Evolutionary conservation across 179 eudicot species (phyloP).

Genomic region (Actinidia polygama): DNA sequence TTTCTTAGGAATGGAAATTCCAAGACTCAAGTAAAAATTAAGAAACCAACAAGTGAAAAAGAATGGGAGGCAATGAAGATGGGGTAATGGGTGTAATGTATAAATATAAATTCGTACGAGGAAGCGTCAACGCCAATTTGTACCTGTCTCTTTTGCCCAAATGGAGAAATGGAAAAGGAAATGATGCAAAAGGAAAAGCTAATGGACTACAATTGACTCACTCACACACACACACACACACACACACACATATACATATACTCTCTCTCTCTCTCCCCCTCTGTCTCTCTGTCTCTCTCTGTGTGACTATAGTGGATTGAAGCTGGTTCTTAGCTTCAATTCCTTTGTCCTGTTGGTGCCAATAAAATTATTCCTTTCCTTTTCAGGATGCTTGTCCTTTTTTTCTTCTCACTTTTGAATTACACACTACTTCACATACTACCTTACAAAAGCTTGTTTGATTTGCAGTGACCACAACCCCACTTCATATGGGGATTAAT

Average conservation of each 20-base stretch:
- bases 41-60: neutral
- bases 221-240: neutral
- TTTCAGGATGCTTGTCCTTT: slow-evolving; percentile 29
- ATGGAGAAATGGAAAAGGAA: slow-evolving; percentile 24
- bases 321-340: slow-evolving; percentile 16
- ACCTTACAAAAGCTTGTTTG: slow-evolving; percentile 17
- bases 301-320: slow-evolving; percentile 8
- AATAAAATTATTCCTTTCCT: slow-evolving; percentile 34
- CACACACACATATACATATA: too few species aligned
- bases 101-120: slow-evolving; percentile 28
- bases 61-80: neutral
- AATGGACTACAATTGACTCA: neutral
- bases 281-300: too few species aligned
- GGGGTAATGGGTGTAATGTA: too few species aligned
- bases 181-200: slow-evolving; percentile 18
- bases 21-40: too few species aligned
- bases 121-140: slow-evolving; percentile 39
- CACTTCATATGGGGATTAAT: slow-evolving; percentile 24
- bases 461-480: slow-evolving; percentile 35
- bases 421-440: neutral
- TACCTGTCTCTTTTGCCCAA: slow-evolving; percentile 18
- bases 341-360: slow-evolving; percentile 23
- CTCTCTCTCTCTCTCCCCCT: too few species aligned
- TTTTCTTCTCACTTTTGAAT: slow-evolving; percentile 22
- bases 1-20: too few species aligned